Evolutionary conservation across 1,284 basidiomycete species (phyloP), one percentile per base, ranked within the genome.

Genomic region (Heterobasidion irregulare): DNA sequence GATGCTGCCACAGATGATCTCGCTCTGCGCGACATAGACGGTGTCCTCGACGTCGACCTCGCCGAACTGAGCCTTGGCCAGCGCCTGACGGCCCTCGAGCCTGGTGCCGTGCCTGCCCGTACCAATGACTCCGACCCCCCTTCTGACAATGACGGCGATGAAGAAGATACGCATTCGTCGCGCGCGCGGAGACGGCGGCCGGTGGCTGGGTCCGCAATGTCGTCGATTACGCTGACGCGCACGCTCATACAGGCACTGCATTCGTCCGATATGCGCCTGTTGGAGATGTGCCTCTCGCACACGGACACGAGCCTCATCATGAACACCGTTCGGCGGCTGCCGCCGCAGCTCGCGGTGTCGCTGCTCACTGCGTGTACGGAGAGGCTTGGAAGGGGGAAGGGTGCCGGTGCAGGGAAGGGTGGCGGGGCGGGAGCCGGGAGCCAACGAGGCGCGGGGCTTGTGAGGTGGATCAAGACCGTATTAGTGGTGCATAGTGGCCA

Each of bases 241-340:
- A 95, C 96, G 13, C 80, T 99, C 50, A 92, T 96, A 52, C 97
- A 99, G 72, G 96, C 97, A 0, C 75, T 99, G 49, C 96, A 99
- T 69, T 98, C 96, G 2, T 89, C 90, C 18, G 97, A 99, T 74
- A 82, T 88, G 0, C 83, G 86, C 6, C 75, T 99, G 44, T 75
- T 99, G 56, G 93, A 97, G 65, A 86, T 89, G 33, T 98, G 94
- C 72, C 75, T 99, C 35, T 74, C 81, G 0, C 93, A 98, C 71
- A 90, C 92, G 16, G 87, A 97, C 62, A 75, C 82, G 8, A 72
- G 75, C 1, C 75, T 99, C 46, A 92, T 99, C 62, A 81, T 86
- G 54, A 92, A 93, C 66, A 98, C 96, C 1, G 87, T 99, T 47
- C 80, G 85, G 59, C 81, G 92, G 57, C 75, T 99, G 50, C 94